Evolutionary conservation across 2,329 filamentous ascomycete species (phyloP), one percentile per base, ranked within the genome.

Genomic region (Alternaria triticimaculans): DNA sequence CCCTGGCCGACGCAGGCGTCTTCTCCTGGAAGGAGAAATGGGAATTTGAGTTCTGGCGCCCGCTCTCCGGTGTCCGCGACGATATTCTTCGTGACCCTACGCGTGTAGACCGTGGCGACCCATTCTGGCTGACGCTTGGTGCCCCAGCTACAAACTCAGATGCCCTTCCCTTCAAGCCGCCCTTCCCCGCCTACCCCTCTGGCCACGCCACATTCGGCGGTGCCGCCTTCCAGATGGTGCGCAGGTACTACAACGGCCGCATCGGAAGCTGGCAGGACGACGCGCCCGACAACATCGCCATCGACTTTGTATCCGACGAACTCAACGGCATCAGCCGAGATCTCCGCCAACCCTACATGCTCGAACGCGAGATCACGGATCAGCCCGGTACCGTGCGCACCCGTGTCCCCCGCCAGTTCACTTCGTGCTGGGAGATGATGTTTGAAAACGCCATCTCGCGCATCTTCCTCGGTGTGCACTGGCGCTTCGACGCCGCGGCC

Each of bases 11-110:
- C 37, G 74, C 74, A 3, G 73, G 74, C 21, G 70, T 76, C 57
- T 75, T 74, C 49, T 67, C 71, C 25, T 76, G 74, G 74, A 72
- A 67, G 12, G 72, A 71, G 44, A 76, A 76, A 44, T 76, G 73
- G 67, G 64, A 63, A 45, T 76, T 71, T 53, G 71, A 76, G 48
- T 75, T 73, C 56, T 76, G 74, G 74, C 73, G 74, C 20, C 74
- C 74, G 1, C 58, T 76, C 1, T 70, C 70, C 10, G 74, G 74
- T 25, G 68, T 76, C 14, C 71, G 74, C 15, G 51, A 70, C 25
- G 74, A 74, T 18, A 33, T 33, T 3, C 33, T 76, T 3, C 71
- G 74, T n/a, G 55, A 71, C 25, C 72, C 72, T 23, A 33, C 44
- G 1, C 63, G 64, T 15, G 55, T 56, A 33, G 58, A 62, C 25